Evolutionary conservation across 2,329 filamentous ascomycete species (phyloP), one percentile per base, ranked within the genome.

Genomic region (Zelopaecilomyces penicillatus): DNA sequence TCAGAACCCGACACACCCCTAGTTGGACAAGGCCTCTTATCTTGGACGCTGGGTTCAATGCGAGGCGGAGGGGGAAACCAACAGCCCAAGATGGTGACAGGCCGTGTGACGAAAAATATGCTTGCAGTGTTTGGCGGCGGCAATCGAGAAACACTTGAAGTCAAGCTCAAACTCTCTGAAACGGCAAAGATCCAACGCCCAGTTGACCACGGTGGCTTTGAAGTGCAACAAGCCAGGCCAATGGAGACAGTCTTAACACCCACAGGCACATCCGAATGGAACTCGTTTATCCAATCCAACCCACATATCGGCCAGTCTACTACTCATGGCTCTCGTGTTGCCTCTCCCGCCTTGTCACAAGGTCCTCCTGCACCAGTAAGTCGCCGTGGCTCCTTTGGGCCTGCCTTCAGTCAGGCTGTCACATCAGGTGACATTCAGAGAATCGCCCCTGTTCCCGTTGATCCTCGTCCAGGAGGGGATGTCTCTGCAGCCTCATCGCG

Each of bases 21-120:
- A 45, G 91, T 96, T 27, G 93, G 93, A 26, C 91, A 98, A 65
- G 93, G 94, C 43, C 87, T 97, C 82, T 73, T 98, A 19, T 97
- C 93, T 33, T 85, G 85, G 77, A 80, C 83, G 26, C 73, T 97
- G 38, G 79, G 60, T 58, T 60, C 65, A 3, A 57, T 67, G 52
- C 54, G 55, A 28, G 52, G 54, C 31, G 56, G 65, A 28, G 50
- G 54, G 70, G 12, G 69, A 73, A 28, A 73, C 41, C 73, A 80
- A 45, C 75, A 82, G 54, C 80, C 80, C 9, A 49, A 83, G 58
- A 73, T 89, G 65, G 83, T 98, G 51, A 96, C 91, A 6, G 93
- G 93, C 45, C 84, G 89, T 31, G 87, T 98, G 44, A 88, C 86
- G 58, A 87, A 85, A 60, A 96, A 95, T 60, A 68, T 89, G 37